Evolutionary conservation across 2,329 filamentous ascomycete genomes (phyloP).

Genomic region (Colletotrichum simmondsii): DNA sequence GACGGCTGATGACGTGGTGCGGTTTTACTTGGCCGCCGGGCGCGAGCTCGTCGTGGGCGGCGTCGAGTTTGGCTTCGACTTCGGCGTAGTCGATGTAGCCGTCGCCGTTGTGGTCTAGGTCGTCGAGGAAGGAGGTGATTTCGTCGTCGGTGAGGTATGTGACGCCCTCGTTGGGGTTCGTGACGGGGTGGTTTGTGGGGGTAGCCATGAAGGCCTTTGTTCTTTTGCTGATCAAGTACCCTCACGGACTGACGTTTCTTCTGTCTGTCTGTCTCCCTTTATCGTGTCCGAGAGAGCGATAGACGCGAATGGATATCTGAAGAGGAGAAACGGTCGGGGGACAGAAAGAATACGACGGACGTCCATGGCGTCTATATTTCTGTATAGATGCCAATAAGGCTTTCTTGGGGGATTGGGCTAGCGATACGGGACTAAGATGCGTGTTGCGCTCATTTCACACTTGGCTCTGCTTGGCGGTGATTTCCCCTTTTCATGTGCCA

Average conservation of each 20-base stretch:
- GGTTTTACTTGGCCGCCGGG: slow-evolving; percentile 50
- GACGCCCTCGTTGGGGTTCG: slow-evolving; percentile 38
- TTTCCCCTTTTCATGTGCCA: background rate
- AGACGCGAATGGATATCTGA: background rate
- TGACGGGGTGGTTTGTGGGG: slow-evolving; percentile 39
- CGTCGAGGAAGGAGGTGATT: slow-evolving; percentile 62
- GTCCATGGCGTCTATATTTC: slow-evolving; percentile 3
- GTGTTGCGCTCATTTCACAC: slow-evolving; percentile 1
- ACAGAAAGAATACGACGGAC: background rate
- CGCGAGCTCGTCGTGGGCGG: slow-evolving; percentile 61
- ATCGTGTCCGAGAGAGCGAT: background rate
- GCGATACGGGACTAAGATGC: background rate
- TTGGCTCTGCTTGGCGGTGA: slow-evolving; percentile 29
- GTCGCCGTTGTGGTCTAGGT: slow-evolving; percentile 62
- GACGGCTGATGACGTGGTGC: slow-evolving; percentile 54
- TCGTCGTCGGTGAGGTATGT: slow-evolving; percentile 57
- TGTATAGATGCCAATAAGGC: background rate
- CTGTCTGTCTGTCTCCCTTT: background rate
- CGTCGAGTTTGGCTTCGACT: slow-evolving; percentile 62
- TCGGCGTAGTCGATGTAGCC: slow-evolving; percentile 63
- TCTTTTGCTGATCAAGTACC: background rate
- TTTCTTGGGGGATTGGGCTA: background rate
- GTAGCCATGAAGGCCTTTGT: slow-evolving; percentile 27
- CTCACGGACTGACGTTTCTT: background rate
- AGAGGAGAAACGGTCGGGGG: background rate